Conservation (phyloP, 257 asterid genomes). For the Nicotiana benthamiana region DNA sequence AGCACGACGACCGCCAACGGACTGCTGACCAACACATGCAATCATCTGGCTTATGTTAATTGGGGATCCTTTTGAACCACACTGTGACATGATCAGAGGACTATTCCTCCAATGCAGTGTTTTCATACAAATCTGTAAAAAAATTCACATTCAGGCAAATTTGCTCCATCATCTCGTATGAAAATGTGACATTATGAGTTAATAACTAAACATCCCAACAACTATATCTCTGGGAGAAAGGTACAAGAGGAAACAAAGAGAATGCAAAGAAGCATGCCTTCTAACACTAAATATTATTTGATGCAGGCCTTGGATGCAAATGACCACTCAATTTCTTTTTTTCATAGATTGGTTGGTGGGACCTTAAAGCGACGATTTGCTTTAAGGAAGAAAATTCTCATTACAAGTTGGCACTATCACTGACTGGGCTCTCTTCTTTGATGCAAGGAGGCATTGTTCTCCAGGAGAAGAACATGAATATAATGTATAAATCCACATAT, state of each 20-base stretch:
- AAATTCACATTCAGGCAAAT: neutral
- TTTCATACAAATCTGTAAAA: constrained; percentile 66
- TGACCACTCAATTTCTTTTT: neutral
- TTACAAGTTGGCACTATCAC: neutral
- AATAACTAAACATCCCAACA: neutral
- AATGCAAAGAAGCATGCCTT: neutral
- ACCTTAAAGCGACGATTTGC: neutral
- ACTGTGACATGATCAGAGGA: constrained; percentile 90
- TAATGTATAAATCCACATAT: neutral
- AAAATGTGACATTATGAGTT: neutral
- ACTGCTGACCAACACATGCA: constrained; percentile 97
- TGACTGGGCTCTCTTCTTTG: neutral
- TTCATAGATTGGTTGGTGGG: neutral
- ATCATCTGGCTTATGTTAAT: constrained; percentile 96
- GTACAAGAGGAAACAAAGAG: neutral
- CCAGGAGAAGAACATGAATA: neutral
- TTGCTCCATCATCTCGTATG: neutral
- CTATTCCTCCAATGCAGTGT: constrained; percentile 90
- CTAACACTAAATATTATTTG: neutral
- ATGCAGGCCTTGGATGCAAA: neutral
- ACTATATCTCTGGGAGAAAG: neutral
- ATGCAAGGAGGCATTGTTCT: neutral
- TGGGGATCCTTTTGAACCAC: constrained; percentile 99
- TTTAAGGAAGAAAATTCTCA: neutral
- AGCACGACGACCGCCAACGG: constrained; percentile 93